Evolutionary conservation across 2,329 filamentous ascomycete genomes (phyloP).

Genomic region (Nothophoma quercina): DNA sequence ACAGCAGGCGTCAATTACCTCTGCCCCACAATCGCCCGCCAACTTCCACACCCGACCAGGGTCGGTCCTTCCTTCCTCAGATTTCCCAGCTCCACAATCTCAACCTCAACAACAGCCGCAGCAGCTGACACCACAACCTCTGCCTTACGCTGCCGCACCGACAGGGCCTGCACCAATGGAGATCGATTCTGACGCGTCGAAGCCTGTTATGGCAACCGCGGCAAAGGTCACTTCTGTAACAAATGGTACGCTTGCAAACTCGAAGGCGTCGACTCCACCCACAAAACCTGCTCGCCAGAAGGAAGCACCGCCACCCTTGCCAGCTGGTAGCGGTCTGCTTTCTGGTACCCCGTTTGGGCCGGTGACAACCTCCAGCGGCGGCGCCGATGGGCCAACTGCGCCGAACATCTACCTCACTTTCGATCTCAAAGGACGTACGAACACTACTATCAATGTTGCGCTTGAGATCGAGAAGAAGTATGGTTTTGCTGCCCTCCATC

Average conservation of each 20-base stretch:
- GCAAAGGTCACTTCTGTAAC: conserved; percentile 44
- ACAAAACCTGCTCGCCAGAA: conserved; percentile 64
- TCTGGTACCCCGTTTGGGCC: conserved; percentile 68
- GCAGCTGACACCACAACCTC: conserved; percentile 19
- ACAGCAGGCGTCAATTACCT: conserved; percentile 48
- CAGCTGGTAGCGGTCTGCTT: conserved; percentile 69
- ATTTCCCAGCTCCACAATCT: conserved; percentile 30
- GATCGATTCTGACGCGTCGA: conserved; percentile 44
- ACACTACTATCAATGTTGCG: conserved; percentile 95
- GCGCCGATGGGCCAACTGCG: conserved; percentile 57
- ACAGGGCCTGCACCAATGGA: conserved; percentile 46
- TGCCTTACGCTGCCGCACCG: conserved; percentile 24
- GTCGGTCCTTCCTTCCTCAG: conserved; percentile 40
- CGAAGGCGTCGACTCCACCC: conserved; percentile 60
- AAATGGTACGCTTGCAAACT: conserved; percentile 52
- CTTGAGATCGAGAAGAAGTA: conserved; percentile 92
- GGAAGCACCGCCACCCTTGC: conserved; percentile 64
- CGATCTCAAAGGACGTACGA: conserved; percentile 79
- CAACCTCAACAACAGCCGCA: conserved; percentile 25
- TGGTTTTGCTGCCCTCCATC: conserved; percentile 92
- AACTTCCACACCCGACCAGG: conserved; percentile 37
- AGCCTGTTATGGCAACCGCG: conserved; percentile 30
- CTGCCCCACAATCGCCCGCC: conserved; percentile 50
- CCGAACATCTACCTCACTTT: conserved; percentile 83
- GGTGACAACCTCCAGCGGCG: conserved; percentile 55